Percentiles rank a stretch among this genome's conserved stretches.
These are phyloP conservation scores for Hericium rajendrae DNA, from an alignment of 768 basidiomycete species.

Conservation along the genomic window DNA sequence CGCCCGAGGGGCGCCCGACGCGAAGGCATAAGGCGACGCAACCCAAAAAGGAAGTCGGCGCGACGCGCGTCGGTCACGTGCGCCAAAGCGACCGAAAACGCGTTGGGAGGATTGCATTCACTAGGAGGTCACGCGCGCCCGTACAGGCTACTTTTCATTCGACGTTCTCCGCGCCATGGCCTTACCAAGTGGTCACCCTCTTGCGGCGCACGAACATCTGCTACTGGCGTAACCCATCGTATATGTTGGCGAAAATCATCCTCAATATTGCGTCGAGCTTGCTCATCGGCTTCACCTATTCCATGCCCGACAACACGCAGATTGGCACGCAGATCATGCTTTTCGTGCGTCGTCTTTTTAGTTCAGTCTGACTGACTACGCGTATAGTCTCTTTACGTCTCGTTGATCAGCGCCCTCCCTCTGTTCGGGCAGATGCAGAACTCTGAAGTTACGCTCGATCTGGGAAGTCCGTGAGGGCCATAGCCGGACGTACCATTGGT, in stretches of 20 bases:
- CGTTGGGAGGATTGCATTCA: too few relatives aligned
- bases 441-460: constrained; percentile 26
- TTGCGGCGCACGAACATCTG: constrained; percentile 21
- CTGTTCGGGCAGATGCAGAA: constrained; percentile 33
- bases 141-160: constrained; percentile 17
- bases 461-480: constrained; percentile 34
- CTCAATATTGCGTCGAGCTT: constrained; percentile 25
- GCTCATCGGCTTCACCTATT: constrained; percentile 36
- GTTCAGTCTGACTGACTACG: too few relatives aligned
- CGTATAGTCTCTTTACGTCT: constrained; percentile 22
- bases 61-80: too few relatives aligned
- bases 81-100: too few relatives aligned
- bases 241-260: constrained; percentile 29
- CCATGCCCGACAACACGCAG: constrained; percentile 23
- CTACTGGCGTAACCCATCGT: constrained; percentile 33
- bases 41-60: too few relatives aligned
- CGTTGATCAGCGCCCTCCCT: constrained; percentile 24
- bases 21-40: too few relatives aligned
- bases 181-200: constrained; percentile 25
- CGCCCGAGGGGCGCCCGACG: too few relatives aligned
- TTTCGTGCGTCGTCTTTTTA: constrained; percentile 24
- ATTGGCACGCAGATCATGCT: constrained; percentile 35
- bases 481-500: constrained; percentile 34
- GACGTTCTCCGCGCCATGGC: constrained; percentile 32
- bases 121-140: constrained; percentile 20